Evolutionary conservation across 345 rosid species (phyloP).

Genomic region (Orychophragmus violaceus): DNA sequence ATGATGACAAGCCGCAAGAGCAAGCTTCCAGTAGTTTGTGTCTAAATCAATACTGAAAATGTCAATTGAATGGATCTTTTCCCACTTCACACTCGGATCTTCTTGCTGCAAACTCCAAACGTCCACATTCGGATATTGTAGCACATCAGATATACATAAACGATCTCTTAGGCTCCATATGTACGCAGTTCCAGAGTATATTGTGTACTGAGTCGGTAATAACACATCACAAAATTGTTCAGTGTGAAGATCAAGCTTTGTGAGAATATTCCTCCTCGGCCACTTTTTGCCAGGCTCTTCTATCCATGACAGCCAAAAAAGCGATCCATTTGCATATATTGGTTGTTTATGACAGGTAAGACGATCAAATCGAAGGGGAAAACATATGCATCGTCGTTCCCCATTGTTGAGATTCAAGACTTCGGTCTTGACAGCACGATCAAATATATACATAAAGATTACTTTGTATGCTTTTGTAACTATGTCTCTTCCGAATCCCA

Average conservation of each 20-base stretch:
- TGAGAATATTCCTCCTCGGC: too few species aligned
- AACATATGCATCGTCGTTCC: too few species aligned
- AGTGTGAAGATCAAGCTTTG: not conserved
- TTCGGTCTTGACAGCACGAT: too few species aligned
- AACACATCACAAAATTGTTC: not conserved
- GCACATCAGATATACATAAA: not conserved
- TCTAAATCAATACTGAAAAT: not conserved
- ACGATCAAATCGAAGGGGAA: too few species aligned
- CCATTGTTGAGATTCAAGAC: too few species aligned
- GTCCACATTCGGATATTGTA: constrained; percentile 6
- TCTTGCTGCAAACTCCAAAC: constrained; percentile 3
- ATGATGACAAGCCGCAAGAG: not conserved
- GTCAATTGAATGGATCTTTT: not conserved
- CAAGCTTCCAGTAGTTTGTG: not conserved
- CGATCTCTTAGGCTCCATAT: not conserved
- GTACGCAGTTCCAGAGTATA: not conserved
- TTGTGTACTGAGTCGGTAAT: not conserved
- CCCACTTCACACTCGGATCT: constrained; percentile 6
- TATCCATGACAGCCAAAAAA: too few species aligned
- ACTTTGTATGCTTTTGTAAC: too few species aligned
- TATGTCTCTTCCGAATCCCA: too few species aligned
- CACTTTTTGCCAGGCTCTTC: too few species aligned
- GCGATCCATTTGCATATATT: too few species aligned
- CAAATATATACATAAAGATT: too few species aligned
- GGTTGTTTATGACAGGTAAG: too few species aligned